Percentiles rank a stretch among this genome's conserved stretches.
phyloP scores from a whole-genome alignment of 495 filamentous ascomycete genomes.

The Aspergillus incahuasiensis region DNA sequence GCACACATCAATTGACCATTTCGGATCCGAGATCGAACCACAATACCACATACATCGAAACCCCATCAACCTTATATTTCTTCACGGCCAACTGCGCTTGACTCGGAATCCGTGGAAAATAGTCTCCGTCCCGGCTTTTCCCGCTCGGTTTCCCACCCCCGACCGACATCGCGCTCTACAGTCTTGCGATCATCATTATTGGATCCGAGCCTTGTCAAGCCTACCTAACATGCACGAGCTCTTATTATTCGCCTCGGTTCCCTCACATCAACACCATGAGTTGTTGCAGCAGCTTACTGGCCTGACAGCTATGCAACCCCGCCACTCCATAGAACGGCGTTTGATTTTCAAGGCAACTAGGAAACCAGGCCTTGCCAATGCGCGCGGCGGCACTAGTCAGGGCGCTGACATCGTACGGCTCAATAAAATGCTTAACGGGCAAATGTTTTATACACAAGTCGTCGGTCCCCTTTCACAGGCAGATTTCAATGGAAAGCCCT shows the following conservation, averaged over 20 bases:
- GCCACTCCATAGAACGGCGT: constrained; percentile 54
- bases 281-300: constrained; percentile 65
- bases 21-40: constrained; percentile 1
- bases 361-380: constrained; percentile 34
- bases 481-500: constrained; percentile 27
- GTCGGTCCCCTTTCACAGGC: constrained; percentile 36
- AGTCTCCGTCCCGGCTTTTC: constrained; percentile 27
- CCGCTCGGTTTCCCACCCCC: constrained; percentile 13
- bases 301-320: constrained; percentile 62
- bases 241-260: constrained; percentile 46
- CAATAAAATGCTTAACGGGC: constrained; percentile 47
- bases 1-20: neutral
- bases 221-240: constrained; percentile 39
- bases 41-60: neutral
- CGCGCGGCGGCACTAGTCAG: constrained; percentile 41
- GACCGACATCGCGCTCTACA: neutral
- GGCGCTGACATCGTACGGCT: constrained; percentile 39
- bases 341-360: constrained; percentile 62
- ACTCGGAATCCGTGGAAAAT: constrained; percentile 10
- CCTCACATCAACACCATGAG: constrained; percentile 47
- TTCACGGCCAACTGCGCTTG: constrained; percentile 1
- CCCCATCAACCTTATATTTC: neutral
- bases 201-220: neutral
- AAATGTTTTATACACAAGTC: constrained; percentile 48
- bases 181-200: constrained; percentile 16